These are phyloP conservation scores for Camelina sativa DNA, from an alignment of 345 rosid species.

Conservation along the genomic window DNA sequence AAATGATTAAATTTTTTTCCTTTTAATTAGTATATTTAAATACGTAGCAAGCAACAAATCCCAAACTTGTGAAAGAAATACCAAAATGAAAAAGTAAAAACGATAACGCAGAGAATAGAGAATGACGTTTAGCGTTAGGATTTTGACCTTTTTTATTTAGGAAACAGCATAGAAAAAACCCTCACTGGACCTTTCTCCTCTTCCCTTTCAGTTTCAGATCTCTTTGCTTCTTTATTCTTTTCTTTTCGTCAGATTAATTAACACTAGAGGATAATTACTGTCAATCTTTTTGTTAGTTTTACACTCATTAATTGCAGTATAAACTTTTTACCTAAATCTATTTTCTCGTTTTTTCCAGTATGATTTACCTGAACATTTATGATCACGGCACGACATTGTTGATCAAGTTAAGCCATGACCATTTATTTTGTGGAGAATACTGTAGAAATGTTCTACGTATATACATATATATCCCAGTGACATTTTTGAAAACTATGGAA, in stretches of 20 bases:
- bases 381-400: neutral
- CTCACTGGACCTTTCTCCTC: neutral
- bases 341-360: neutral
- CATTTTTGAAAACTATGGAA: neutral
- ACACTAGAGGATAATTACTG: too few species aligned
- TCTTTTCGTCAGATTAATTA: neutral
- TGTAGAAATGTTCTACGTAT: neutral
- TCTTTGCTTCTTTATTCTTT: neutral
- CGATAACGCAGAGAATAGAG: neutral
- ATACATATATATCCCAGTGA: neutral
- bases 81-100: conserved; percentile 6
- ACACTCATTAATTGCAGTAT: neutral
- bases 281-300: neutral
- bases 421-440: neutral
- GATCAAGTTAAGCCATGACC: neutral
- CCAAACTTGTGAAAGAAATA: neutral
- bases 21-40: too few species aligned
- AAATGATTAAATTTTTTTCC: too few species aligned
- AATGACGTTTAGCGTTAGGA: conserved; percentile 18
- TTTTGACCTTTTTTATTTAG: conserved; percentile 25
- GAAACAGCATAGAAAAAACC: conserved; percentile 28
- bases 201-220: neutral
- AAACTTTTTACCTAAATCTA: neutral
- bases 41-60: neutral
- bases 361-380: neutral